phyloP scores from a whole-genome alignment of 2,329 filamentous ascomycete genomes.

The Exserohilum turcica region DNA sequence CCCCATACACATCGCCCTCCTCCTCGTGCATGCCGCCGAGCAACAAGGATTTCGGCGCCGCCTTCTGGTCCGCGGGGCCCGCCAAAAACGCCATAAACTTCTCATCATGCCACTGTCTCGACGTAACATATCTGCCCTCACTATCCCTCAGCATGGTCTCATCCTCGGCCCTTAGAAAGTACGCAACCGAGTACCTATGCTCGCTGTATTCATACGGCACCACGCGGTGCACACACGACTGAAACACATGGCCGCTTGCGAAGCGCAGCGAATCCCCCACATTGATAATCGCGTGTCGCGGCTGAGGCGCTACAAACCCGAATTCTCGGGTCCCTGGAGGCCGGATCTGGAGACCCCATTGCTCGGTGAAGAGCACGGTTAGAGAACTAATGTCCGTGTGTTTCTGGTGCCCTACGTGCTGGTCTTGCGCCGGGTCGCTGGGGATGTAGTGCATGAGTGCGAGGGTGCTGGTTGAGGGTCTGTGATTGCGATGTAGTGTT shows the following conservation, averaged over 20 bases:
- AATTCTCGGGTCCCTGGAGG: conserved; percentile 54
- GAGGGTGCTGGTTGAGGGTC: conserved; percentile 39
- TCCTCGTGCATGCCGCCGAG: conserved; percentile 12
- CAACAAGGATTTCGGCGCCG: conserved; percentile 12
- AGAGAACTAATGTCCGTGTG: conserved; percentile 42
- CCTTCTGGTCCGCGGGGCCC: conserved; percentile 10
- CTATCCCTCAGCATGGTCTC: conserved; percentile 62
- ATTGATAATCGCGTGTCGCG: conserved; percentile 61
- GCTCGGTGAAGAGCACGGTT: conserved; percentile 55
- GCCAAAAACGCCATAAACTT: conserved; percentile 41
- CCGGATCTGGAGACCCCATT: conserved; percentile 63
- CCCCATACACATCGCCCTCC: conserved; percentile 6
- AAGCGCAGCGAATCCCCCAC: conserved; percentile 65
- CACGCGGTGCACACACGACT: conserved; percentile 64
- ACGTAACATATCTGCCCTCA: conserved; percentile 60
- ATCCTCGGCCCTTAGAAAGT: conserved; percentile 63
- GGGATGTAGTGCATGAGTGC: conserved; percentile 45
- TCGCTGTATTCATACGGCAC: conserved; percentile 58
- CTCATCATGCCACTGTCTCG: conserved; percentile 48
- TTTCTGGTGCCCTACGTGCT: conserved; percentile 39
- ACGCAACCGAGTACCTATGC: conserved; percentile 65
- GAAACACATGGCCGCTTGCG: conserved; percentile 58
- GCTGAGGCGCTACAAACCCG: conserved; percentile 56
- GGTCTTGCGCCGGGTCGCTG: conserved; percentile 24
- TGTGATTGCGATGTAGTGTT: conserved; percentile 40